phyloP scores from a whole-genome alignment of 2,329 filamentous ascomycete species.

The Talaromyces sp. region DNA sequence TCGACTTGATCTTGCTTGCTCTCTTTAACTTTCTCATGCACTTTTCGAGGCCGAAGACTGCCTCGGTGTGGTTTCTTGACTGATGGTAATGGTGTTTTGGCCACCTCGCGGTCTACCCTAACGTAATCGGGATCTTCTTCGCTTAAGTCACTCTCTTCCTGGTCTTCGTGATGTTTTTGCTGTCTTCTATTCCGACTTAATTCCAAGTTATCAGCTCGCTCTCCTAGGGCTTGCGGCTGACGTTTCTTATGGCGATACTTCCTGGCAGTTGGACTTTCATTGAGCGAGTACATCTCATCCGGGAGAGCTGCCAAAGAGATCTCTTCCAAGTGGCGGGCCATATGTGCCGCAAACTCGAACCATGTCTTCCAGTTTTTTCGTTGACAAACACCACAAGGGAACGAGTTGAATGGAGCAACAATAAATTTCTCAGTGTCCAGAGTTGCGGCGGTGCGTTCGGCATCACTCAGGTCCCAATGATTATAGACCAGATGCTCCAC shows the following conservation, averaged over 20 bases:
- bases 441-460: slow-evolving; percentile 10
- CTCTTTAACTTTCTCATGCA: not conserved
- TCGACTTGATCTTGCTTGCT: not conserved
- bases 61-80: slow-evolving; percentile 8
- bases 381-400: slow-evolving; percentile 7
- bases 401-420: slow-evolving; percentile 1
- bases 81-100: not conserved
- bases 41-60: slow-evolving; percentile 9
- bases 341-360: slow-evolving; percentile 9
- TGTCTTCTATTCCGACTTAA: not conserved
- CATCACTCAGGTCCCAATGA: slow-evolving; percentile 9
- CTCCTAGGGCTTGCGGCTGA: not conserved
- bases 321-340: slow-evolving; percentile 14
- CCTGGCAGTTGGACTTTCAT: not conserved
- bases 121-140: slow-evolving; percentile 7
- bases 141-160: not conserved
- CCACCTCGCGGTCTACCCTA: not conserved
- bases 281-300: not conserved
- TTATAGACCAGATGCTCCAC: slow-evolving; percentile 14
- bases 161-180: not conserved
- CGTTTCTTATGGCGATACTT: not conserved
- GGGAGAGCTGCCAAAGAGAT: slow-evolving; percentile 8
- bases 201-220: not conserved
- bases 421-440: slow-evolving; percentile 8
- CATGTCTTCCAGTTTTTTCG: slow-evolving; percentile 11